phyloP scores from a whole-genome alignment of 2,329 filamentous ascomycete genomes.

The Pezicula carpinea region DNA sequence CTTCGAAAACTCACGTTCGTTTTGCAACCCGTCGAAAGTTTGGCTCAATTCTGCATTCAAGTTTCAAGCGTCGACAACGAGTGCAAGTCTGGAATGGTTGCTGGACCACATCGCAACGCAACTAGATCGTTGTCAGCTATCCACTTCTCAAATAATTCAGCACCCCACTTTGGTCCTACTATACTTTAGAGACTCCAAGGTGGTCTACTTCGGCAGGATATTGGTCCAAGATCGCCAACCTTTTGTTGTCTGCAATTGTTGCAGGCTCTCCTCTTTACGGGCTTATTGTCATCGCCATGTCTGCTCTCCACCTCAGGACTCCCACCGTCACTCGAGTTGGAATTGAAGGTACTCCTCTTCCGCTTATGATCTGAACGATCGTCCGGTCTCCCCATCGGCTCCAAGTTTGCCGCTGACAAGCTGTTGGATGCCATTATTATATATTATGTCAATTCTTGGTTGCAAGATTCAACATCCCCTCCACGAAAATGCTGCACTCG shows the following conservation, averaged over 20 bases:
- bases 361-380: background rate
- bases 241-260: constrained; percentile 69
- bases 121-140: constrained; percentile 33
- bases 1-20: constrained; percentile 29
- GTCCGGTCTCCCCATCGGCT: background rate
- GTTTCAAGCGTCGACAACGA: constrained; percentile 57
- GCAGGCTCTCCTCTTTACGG: constrained; percentile 45
- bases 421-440: no score
- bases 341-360: background rate
- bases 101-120: constrained; percentile 63
- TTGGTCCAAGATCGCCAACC: constrained; percentile 33
- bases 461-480: no score
- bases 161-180: background rate
- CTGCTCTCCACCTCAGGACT: constrained; percentile 1
- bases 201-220: background rate
- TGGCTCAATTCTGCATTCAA: constrained; percentile 62
- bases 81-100: constrained; percentile 59
- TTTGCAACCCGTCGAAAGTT: constrained; percentile 67
- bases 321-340: background rate
- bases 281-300: background rate
- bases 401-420: no score
- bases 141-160: background rate
- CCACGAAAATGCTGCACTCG: no score
- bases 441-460: no score
- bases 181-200: no score